Evolutionary conservation across 345 rosid species (phyloP), one percentile per base, ranked within the genome.

Genomic region (Salix arbutifolia): DNA sequence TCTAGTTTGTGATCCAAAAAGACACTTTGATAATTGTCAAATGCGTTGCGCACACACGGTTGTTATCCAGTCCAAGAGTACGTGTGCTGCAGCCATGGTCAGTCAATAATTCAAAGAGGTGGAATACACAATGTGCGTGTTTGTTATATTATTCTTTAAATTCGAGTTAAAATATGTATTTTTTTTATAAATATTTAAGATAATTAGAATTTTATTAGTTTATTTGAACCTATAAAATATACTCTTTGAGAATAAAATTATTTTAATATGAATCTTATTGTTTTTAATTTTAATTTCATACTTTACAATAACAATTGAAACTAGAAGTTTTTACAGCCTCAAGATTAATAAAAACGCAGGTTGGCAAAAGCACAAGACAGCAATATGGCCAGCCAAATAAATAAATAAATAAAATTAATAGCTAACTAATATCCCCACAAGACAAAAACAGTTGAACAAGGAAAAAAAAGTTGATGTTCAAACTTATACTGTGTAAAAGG

Each of bases 401-500:
- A 5, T 6, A 37, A 31, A 68, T 23, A 25, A 4, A 40, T 2
- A 2, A 40, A 40, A 40, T 11, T 2, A 40, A 40, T 0, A 40
- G 4, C 3, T 40, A 9, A 13, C 3, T 8, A 68, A 9, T 30
- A 52, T 8, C 8, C 31, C 1, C 19, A 25, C 53, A 40, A 52
- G 60, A 70, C 38, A 56, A 5, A 64, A 73, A 62, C 33, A 67
- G 58, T 46, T 65, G 30, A 30, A 46, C 3, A 2, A 0, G 3
- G 21, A 25, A 6, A 5, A 18, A 0, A 3, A 2, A 8, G 7
- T 42, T 21, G 67, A 26, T 8, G 65, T 70, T 72, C 73, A 79
- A 81, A 77, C 70, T 14, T 30, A 37, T 16, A 40, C 18, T 6
- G 60, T 40, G 46, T 76, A 40, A 76, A 61, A 21, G 62, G 21